Base-by-base conservation (phyloP, 2,329 filamentous ascomycete species). In the Trichoderma afroharzianum region DNA sequence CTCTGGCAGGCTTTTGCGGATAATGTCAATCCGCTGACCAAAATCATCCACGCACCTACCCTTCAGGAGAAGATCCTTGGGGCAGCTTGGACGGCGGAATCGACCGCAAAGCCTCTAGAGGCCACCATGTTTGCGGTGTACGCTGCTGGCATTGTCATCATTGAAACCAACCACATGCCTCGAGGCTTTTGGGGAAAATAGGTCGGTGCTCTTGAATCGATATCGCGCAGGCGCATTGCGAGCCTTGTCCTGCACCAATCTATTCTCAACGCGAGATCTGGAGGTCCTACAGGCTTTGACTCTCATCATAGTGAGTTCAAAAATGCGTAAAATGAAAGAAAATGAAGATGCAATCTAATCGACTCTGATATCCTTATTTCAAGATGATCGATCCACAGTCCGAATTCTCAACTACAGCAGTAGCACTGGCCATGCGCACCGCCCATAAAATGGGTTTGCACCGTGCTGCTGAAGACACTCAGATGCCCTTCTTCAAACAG, bases 1-100 rank as follows among this genome's bases (percentile, higher is more conserved):
- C 84, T 95, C 6, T 95, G 93, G 92, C 91, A 94, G 78, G 83
- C 88, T 11, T 94, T 91, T 74, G 82, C 94, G 6, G 89, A 93
- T 61, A 90, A 93, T 72, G 89, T 95, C 68, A 92, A 95, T 76
- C 92, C 92, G 0, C 79, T 94, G 59, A 88, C 89, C 75, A 95
- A 94, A 78, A 82, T 88, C 61, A 89, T 93, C 24, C 93, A 95
- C 77, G 87, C 91, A 1, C 92, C 92, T 0, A 90, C 90, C 0
- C 80, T 93, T 4, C 90, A 94, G 76, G 86, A 87, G 3, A 86
- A 87, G 61, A 82, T 94, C 8, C 85, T 91, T 33, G 87, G 92
- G 71, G 90, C 90, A 2, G 87, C 86, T 3, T 85, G 85, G 21
- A 85, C 88, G 72, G 81, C 90, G 18, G 81, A 82, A 83, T 58